Evolutionary conservation across 106 monocot species (phyloP), one percentile per base, ranked within the genome.

Genomic region (Acanthochlamys bracteata): DNA sequence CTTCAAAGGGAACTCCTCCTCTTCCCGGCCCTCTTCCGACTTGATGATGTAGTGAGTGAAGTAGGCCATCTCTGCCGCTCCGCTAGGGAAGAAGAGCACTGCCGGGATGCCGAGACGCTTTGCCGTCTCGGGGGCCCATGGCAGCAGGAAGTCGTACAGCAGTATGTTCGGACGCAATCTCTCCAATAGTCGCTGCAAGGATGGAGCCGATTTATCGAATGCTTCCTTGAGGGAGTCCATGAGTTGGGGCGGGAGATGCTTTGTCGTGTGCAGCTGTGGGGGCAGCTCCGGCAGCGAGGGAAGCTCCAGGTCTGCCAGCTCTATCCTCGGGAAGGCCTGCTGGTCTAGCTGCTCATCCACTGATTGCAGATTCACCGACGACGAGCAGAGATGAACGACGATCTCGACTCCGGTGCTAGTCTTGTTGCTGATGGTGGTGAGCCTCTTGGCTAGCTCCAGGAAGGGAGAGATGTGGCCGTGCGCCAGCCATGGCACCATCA

Each of bases 401-500:
- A 77, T 70, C 63, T 67, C 13, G 43, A 45, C 43, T 13, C 13
- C 13, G 43, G 43, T 43, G 33, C 25, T 46, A 19, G 17, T 15
- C 11, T n/a, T n/a, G n/a, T n/a, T n/a, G n/a, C n/a, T n/a, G n/a
- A n/a, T n/a, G n/a, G n/a, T n/a, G n/a, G 78, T 69, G 41, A 84
- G 83, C 19, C 68, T 24, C 59, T 71, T 76, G 70, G 82, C 78
- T 7, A 89, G 82, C 69, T 85, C 82, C 1, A 84, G 62, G 52
- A 66, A 84, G 13, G 89, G 89, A 8, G 65, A 72, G 20, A 79
- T 14, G 41, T 89, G 84, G 69, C 89, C 89, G 57, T 85, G 79
- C 7, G 89, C 89, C 3, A 89, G 71, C 84, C 89, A 89, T 66
- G 89, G 84, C 0, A 89, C 73, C 89, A 89, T 89, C 51, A 89